A percentile compares a stretch with the other conserved stretches of the same genome.
Conservation (phyloP, 2,329 filamentous ascomycete species). For the Calonectria honghensis region DNA sequence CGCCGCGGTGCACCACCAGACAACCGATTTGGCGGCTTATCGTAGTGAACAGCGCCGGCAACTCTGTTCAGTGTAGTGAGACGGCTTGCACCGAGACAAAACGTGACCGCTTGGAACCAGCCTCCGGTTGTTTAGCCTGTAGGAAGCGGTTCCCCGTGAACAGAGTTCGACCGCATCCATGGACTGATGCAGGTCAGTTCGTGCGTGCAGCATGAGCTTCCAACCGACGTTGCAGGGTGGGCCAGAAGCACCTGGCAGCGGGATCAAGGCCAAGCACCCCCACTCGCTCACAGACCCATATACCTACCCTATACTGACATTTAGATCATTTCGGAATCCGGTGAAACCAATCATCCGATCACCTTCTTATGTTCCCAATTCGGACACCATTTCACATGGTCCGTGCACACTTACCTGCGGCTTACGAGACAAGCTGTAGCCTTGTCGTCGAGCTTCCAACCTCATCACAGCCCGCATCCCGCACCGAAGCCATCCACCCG, state of each 20-base stretch:
- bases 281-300: neutral
- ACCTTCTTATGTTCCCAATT: conserved; percentile 18
- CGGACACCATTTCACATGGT: conserved; percentile 45
- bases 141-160: neutral
- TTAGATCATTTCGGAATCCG: conserved; percentile 37
- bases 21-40: conserved; percentile 11
- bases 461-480: conserved; percentile 52
- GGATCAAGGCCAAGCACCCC: neutral
- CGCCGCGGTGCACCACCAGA: neutral
- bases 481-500: conserved; percentile 37
- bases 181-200: conserved; percentile 17
- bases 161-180: conserved; percentile 6
- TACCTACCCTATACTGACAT: conserved; percentile 45
- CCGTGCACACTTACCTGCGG: conserved; percentile 52
- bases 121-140: conserved; percentile 9
- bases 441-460: conserved; percentile 59
- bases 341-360: conserved; percentile 48
- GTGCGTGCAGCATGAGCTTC: conserved; percentile 18
- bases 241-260: neutral
- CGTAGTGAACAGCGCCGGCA: neutral
- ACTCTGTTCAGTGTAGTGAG: conserved; percentile 12
- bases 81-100: neutral
- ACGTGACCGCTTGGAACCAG: conserved; percentile 4
- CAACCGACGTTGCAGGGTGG: conserved; percentile 1
- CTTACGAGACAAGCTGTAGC: conserved; percentile 61